Evolutionary conservation across 371 early-diverging fungal species (phyloP).

Genomic region (Rhizomucor miehei): DNA sequence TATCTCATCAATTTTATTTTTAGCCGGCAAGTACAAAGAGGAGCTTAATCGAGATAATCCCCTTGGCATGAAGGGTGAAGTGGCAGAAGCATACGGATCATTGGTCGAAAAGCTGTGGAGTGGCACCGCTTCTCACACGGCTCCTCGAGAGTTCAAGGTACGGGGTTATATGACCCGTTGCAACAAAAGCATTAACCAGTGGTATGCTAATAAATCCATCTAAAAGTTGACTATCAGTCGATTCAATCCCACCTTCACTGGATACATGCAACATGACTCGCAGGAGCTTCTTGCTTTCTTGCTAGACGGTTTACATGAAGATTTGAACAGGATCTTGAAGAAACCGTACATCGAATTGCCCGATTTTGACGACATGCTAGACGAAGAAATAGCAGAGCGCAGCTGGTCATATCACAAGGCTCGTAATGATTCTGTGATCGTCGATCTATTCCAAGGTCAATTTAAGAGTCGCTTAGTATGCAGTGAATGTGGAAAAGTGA

Average conservation of each 20-base stretch:
- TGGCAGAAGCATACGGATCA: slow-evolving; percentile 67
- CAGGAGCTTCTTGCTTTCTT: slow-evolving; percentile 63
- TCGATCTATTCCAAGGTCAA: slow-evolving; percentile 83
- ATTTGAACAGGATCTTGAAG: slow-evolving; percentile 63
- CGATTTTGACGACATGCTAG: slow-evolving; percentile 67
- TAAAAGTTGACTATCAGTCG: slow-evolving; percentile 53
- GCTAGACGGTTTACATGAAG: slow-evolving; percentile 69
- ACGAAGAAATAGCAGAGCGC: slow-evolving; percentile 52
- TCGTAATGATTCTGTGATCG: slow-evolving; percentile 70
- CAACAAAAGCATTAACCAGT: neutral
- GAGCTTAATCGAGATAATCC: slow-evolving; percentile 56
- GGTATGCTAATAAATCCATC: neutral
- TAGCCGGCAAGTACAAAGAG: slow-evolving; percentile 35
- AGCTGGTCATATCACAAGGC: slow-evolving; percentile 64
- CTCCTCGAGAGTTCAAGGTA: slow-evolving; percentile 74
- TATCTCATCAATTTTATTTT: neutral
- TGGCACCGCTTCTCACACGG: slow-evolving; percentile 32
- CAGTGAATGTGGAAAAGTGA: slow-evolving; percentile 56
- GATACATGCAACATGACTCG: slow-evolving; percentile 76
- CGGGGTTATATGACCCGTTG: no score
- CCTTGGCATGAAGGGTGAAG: slow-evolving; percentile 58
- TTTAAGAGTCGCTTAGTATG: slow-evolving; percentile 77
- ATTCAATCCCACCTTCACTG: slow-evolving; percentile 65
- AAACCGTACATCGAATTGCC: slow-evolving; percentile 77
- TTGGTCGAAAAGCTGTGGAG: slow-evolving; percentile 63